Evolutionary conservation across 352 stramenopile species (phyloP), one percentile per base, ranked within the genome.

Genomic region (Peronospora farinosa): DNA sequence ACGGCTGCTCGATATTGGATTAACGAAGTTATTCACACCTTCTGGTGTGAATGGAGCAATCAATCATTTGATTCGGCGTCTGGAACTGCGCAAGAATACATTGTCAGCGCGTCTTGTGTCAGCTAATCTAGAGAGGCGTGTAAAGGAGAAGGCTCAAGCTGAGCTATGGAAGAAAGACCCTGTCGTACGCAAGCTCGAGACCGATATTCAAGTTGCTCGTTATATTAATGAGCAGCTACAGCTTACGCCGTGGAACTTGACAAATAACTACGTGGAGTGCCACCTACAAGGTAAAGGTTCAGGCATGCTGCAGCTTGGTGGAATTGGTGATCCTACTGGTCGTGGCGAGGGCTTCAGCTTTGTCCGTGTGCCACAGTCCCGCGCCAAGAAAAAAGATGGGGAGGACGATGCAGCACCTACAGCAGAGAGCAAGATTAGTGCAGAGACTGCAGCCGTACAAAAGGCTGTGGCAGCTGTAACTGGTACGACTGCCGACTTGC

Each of bases 331-430:
- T 45, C 82, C 82, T 12, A 87, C 79, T 16, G 82, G 78, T 35
- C 73, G 79, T 48, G 82, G 82, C 64, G 82, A 92, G 68, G 82
- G 82, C 13, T 92, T 92, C 48, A 91, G 79, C 42, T 92, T 92
- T 36, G 76, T 92, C 13, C 77, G 78, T 36, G 79, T 86, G 8
- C 76, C 76, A 0, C 78, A 88, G 50, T 86, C 75, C 21, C 72
- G 82, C 33, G 82, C 72, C 2, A 91, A 89, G 53, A 89, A 87
- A 55, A 88, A 88, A 65, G 78, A 91, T 25, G 78, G 74, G 0
- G 77, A 88, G 40, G 77, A 88, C 60, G 74, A 83, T 35, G 63
- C 57, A 15, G 54, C 64, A 11, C 66, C 63, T 31, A 62, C 54
- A 28, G 54, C 55, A 12, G 63, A 72, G 47, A 72, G 63, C 42